Percentiles rank a stretch among this genome's conserved stretches.
phyloP scores from a whole-genome alignment of 164 flowering plant species.

The Amborella trichopoda region DNA sequence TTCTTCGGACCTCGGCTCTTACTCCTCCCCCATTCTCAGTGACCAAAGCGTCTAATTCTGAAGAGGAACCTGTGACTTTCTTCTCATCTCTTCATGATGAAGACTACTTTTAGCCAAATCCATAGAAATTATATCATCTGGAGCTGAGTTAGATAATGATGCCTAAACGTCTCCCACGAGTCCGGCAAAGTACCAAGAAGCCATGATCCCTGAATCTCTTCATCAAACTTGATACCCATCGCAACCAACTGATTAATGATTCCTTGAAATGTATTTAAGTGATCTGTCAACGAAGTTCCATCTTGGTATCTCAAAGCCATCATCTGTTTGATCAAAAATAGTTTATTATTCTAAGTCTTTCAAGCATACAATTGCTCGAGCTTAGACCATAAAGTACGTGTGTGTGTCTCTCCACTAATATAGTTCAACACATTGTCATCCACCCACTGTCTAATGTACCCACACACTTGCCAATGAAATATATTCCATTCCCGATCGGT shows the following conservation, averaged over 20 bases:
- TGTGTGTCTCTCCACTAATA: not conserved
- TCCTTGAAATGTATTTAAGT: no score
- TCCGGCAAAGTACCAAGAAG: no score
- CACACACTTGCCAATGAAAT: not conserved
- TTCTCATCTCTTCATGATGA: not conserved
- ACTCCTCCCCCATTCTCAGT: not conserved
- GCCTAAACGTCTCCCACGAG: not conserved
- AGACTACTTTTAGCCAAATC: not conserved
- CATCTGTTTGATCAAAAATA: no score
- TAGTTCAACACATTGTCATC: not conserved
- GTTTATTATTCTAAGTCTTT: not conserved
- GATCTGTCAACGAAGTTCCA: no score
- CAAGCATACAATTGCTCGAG: not conserved
- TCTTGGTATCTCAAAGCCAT: no score
- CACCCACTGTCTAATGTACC: not conserved
- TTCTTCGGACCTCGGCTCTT: not conserved
- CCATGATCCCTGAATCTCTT: not conserved
- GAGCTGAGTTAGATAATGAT: not conserved
- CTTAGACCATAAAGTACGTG: not conserved
- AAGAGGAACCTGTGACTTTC: not conserved
- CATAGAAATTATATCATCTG: not conserved
- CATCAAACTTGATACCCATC: not conserved
- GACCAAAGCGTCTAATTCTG: not conserved
- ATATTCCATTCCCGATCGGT: not conserved
- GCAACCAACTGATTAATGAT: not conserved